A percentile compares a stretch with the other conserved stretches of the same genome.
Evolutionary conservation across 1,139 yeast species (phyloP).

Genomic region (Geotrichum klebahnii): DNA sequence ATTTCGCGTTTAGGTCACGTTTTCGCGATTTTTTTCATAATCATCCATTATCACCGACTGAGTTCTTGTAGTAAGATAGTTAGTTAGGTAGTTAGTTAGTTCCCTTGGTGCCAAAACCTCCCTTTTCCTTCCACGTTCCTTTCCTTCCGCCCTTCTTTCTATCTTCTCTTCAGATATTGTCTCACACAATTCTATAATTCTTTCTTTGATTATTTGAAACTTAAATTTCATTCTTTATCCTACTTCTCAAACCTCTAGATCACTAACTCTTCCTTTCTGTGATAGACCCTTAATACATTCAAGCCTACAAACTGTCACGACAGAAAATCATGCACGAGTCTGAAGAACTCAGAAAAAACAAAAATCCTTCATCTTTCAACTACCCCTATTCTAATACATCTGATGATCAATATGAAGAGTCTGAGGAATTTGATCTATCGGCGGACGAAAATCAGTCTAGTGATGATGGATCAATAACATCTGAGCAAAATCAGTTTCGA

Average conservation of each 20-base stretch:
- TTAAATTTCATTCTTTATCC: not conserved
- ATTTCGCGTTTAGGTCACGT: too few relatives aligned
- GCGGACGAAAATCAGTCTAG: constrained; percentile 9
- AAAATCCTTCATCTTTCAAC: not conserved
- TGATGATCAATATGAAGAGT: constrained; percentile 7
- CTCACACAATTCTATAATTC: not conserved
- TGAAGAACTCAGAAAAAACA: not conserved
- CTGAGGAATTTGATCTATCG: constrained; percentile 7
- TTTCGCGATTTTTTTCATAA: too few relatives aligned
- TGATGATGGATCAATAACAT: constrained; percentile 3
- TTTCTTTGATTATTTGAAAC: not conserved
- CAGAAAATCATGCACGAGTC: not conserved
- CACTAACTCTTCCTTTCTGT: too few relatives aligned
- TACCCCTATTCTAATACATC: not conserved
- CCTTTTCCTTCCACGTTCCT: not conserved
- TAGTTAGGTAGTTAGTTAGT: too few relatives aligned
- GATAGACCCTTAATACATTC: not conserved
- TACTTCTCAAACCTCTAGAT: too few relatives aligned
- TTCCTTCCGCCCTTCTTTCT: not conserved
- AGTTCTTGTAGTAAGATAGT: too few relatives aligned
- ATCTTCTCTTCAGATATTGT: not conserved
- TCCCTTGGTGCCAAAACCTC: constrained; percentile 1
- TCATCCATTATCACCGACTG: too few relatives aligned
- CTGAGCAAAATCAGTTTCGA: not conserved
- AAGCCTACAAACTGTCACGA: not conserved